phyloP scores from a whole-genome alignment of 768 basidiomycete species.

The Tulasnella sp. region DNA sequence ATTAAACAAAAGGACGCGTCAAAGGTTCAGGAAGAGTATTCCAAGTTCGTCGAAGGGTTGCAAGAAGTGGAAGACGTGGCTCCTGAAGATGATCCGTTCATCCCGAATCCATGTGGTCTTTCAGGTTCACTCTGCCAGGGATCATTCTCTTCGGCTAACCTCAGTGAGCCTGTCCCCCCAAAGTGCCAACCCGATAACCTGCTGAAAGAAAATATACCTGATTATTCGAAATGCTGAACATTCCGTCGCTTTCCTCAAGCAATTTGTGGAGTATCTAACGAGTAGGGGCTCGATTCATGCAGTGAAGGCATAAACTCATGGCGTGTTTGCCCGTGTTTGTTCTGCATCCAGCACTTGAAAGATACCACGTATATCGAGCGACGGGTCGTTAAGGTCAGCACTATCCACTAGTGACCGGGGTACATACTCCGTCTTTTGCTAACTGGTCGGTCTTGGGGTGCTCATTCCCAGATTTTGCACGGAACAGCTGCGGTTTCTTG shows the following conservation, averaged over 20 bases:
- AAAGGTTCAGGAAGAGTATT: slow-evolving; percentile 95
- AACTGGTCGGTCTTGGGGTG: slow-evolving; percentile 10
- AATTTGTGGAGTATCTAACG: slow-evolving; percentile 98
- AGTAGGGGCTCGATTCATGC: slow-evolving; percentile 41
- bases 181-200: slow-evolving; percentile 92
- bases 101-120: slow-evolving; percentile 76
- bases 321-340: slow-evolving; percentile 44
- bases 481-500: slow-evolving; percentile 88
- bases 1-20: slow-evolving; percentile 91
- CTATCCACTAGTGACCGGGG: not conserved
- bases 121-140: not conserved
- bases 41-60: slow-evolving; percentile 88
- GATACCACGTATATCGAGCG: slow-evolving; percentile 98
- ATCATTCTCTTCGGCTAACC: slow-evolving; percentile 1
- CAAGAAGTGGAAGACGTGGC: slow-evolving; percentile 61
- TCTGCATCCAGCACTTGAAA: slow-evolving; percentile 95
- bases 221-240: slow-evolving; percentile 99
- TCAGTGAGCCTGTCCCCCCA: not conserved
- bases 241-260: slow-evolving; percentile 95
- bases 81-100: slow-evolving; percentile 63
- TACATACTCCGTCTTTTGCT: not conserved
- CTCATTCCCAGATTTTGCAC: slow-evolving; percentile 75
- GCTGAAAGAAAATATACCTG: slow-evolving; percentile 90
- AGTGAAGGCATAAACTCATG: not conserved
- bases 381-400: slow-evolving; percentile 76